Evolutionary conservation across 2,329 filamentous ascomycete species (phyloP).

Genomic region (Penicillium sp.): DNA sequence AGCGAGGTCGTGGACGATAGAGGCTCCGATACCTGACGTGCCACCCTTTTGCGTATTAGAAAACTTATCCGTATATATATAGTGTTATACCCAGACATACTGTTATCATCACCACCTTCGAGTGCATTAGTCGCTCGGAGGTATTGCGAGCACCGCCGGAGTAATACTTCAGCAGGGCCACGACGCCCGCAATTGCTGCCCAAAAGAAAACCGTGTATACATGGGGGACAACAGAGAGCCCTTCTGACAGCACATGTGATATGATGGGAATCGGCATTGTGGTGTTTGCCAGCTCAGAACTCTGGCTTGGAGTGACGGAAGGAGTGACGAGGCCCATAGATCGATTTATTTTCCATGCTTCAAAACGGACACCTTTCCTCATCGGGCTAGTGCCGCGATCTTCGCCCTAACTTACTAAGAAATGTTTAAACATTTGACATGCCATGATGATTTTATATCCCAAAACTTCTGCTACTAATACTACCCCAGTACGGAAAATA

Average conservation of each 20-base stretch:
- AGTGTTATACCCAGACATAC: conserved; percentile 41
- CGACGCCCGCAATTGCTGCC: conserved; percentile 48
- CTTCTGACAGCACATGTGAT: conserved; percentile 51
- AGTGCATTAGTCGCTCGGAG: conserved; percentile 81
- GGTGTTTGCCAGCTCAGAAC: conserved; percentile 1
- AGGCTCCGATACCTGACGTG: conserved; percentile 85
- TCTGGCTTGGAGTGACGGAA: neutral
- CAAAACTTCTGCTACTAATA: too few relatives aligned
- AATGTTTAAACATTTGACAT: too few relatives aligned
- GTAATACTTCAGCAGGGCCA: conserved; percentile 67
- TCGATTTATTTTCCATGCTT: neutral
- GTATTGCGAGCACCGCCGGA: conserved; percentile 70
- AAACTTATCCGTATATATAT: neutral
- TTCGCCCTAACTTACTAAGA: too few relatives aligned
- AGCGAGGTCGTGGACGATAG: conserved; percentile 70
- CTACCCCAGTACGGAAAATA: neutral
- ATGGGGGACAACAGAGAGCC: conserved; percentile 52
- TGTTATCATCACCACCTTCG: conserved; percentile 89
- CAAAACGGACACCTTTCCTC: neutral
- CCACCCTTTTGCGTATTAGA: conserved; percentile 57
- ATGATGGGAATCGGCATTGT: conserved; percentile 62
- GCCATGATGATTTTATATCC: too few relatives aligned
- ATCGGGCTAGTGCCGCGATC: neutral
- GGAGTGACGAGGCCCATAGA: neutral
- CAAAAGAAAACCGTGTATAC: conserved; percentile 51